Percentiles rank a stretch among this genome's conserved stretches.
Evolutionary conservation across 345 rosid species (phyloP).

Genomic region (Geranium brycei): DNA sequence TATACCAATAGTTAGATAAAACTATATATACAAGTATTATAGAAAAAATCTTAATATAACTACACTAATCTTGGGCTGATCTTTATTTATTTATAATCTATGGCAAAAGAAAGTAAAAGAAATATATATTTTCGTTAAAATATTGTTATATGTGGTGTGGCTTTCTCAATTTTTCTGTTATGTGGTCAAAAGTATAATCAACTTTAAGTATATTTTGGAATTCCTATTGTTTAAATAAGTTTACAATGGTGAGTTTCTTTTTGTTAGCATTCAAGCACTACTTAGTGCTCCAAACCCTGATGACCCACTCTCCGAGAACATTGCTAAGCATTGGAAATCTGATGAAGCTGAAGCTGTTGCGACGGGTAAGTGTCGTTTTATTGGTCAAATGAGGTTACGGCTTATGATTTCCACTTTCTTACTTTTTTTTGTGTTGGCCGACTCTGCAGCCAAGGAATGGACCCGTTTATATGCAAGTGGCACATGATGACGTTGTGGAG

Average conservation of each 20-base stretch:
- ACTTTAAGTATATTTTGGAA: neutral
- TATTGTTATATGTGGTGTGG: no score
- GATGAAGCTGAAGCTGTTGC: slow-evolving; percentile 95
- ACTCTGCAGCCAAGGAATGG: slow-evolving; percentile 90
- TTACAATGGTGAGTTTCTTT: slow-evolving; percentile 1
- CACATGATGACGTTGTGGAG: slow-evolving; percentile 19
- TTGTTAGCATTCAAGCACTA: slow-evolving; percentile 80
- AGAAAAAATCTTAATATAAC: no score
- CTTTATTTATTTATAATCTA: no score
- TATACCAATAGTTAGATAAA: no score
- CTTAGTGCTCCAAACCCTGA: slow-evolving; percentile 98
- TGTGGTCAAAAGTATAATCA: no score
- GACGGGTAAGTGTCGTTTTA: slow-evolving; percentile 42
- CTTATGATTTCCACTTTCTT: neutral
- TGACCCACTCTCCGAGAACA: slow-evolving; percentile 95
- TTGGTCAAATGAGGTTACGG: neutral
- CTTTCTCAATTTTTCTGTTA: no score
- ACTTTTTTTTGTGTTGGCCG: neutral
- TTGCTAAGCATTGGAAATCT: slow-evolving; percentile 97
- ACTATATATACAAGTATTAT: no score
- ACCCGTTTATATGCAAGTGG: slow-evolving; percentile 88
- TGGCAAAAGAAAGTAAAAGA: no score
- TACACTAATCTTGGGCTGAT: no score
- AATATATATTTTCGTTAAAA: no score
- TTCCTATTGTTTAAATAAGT: neutral